phyloP scores from a whole-genome alignment of 352 stramenopile species.

The Phytopythium helicoides region DNA sequence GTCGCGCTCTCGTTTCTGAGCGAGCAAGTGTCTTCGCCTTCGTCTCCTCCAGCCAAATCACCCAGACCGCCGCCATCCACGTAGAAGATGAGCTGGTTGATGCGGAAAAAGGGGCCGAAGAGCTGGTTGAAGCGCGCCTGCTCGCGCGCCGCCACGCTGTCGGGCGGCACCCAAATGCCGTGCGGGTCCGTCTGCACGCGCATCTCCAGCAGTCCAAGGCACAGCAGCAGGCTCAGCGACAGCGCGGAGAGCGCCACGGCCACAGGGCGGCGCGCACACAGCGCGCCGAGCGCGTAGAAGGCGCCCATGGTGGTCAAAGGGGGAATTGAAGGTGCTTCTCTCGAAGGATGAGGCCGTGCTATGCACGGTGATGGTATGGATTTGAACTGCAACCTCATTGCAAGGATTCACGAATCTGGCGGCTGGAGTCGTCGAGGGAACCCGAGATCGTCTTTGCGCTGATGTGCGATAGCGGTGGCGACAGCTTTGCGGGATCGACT shows the following conservation, averaged over 20 bases:
- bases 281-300: constrained; percentile 54
- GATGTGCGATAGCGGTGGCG: too few relatives aligned
- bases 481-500: too few relatives aligned
- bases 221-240: constrained; percentile 47
- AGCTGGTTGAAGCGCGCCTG: constrained; percentile 74
- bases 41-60: constrained; percentile 4
- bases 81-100: constrained; percentile 88
- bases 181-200: constrained; percentile 76
- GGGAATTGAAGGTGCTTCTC: constrained; percentile 6
- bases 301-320: constrained; percentile 29
- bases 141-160: constrained; percentile 56
- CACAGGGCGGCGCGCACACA: constrained; percentile 47
- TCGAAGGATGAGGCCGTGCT: too few relatives aligned
- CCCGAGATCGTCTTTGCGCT: too few relatives aligned
- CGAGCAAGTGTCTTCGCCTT: background rate
- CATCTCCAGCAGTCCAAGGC: constrained; percentile 56
- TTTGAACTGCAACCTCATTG: too few relatives aligned
- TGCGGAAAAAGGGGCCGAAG: constrained; percentile 85
- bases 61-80: constrained; percentile 16
- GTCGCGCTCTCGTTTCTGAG: constrained; percentile 6
- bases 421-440: too few relatives aligned
- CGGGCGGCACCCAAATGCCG: constrained; percentile 74
- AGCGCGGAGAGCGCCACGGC: constrained; percentile 44
- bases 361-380: too few relatives aligned
- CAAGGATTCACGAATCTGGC: too few relatives aligned